A percentile compares a stretch with the other conserved stretches of the same genome.
phyloP scores from a whole-genome alignment of 345 rosid species.

The Rhodamnia argentea region DNA sequence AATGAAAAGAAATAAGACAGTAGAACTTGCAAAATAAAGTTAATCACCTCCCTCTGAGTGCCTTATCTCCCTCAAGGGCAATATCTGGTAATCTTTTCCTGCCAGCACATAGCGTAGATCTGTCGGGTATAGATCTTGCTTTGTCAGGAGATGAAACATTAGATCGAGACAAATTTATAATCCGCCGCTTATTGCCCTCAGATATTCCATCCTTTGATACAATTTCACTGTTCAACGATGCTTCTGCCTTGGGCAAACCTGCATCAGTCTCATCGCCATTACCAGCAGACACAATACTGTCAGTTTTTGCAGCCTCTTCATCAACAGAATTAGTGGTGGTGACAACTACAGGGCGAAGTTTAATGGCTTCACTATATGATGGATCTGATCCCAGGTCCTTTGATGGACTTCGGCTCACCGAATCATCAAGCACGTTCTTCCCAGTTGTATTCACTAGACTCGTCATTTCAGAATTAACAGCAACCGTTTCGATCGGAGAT shows the following conservation, averaged over 20 bases:
- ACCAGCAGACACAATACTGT: slow-evolving; percentile 14
- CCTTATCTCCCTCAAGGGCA: slow-evolving; percentile 35
- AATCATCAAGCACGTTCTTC: slow-evolving; percentile 6
- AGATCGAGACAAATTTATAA: slow-evolving; percentile 44
- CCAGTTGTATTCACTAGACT: slow-evolving; percentile 5
- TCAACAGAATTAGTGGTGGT: slow-evolving; percentile 12
- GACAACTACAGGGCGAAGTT: background rate
- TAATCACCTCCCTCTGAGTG: slow-evolving; percentile 74
- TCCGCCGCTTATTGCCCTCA: slow-evolving; percentile 47
- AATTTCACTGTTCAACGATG: slow-evolving; percentile 24
- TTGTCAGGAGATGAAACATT: slow-evolving; percentile 32
- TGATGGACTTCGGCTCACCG: slow-evolving; percentile 14
- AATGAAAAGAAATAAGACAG: background rate
- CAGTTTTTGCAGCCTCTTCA: slow-evolving; percentile 21
- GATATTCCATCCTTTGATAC: slow-evolving; percentile 21
- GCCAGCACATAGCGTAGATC: slow-evolving; percentile 26
- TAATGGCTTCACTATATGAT: slow-evolving; percentile 13
- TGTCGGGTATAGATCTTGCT: slow-evolving; percentile 32
- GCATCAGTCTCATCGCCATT: slow-evolving; percentile 24
- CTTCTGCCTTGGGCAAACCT: slow-evolving; percentile 23
- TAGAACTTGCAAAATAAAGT: slow-evolving; percentile 7
- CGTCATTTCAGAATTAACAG: slow-evolving; percentile 10
- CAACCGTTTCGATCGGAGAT: slow-evolving; percentile 11
- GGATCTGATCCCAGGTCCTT: slow-evolving; percentile 15
- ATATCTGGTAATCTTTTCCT: slow-evolving; percentile 55